phyloP scores from a whole-genome alignment of 352 stramenopile species.

The Phytophthora tentaculata region DNA sequence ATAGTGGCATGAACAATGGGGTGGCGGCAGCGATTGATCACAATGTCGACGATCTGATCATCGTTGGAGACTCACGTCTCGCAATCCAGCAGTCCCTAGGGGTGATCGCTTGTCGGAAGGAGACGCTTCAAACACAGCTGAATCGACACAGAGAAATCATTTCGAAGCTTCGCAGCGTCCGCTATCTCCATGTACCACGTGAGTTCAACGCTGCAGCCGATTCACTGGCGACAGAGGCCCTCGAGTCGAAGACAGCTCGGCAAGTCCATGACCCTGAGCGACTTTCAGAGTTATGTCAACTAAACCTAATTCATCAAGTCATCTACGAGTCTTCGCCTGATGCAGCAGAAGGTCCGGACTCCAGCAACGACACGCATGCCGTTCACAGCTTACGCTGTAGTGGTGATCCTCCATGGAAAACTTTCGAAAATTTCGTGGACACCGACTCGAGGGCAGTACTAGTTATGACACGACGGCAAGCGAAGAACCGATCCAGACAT shows the following conservation, averaged over 20 bases:
- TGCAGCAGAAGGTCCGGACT: neutral
- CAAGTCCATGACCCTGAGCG: neutral
- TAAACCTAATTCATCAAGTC: neutral
- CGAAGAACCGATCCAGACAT: too few relatives aligned
- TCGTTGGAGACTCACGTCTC: neutral
- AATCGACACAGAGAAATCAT: too few relatives aligned
- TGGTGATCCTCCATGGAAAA: too few relatives aligned
- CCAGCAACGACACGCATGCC: too few relatives aligned
- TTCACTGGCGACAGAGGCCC: neutral
- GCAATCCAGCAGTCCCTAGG: slow-evolving; percentile 3
- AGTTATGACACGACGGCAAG: too few relatives aligned
- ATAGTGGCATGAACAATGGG: slow-evolving; percentile 4
- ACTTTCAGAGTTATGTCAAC: neutral
- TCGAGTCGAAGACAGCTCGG: neutral
- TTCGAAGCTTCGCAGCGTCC: neutral
- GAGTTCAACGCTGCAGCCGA: neutral
- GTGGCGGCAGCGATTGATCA: neutral
- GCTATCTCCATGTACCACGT: neutral
- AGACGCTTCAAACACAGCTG: neutral
- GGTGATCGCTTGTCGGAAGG: neutral
- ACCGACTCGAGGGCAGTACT: too few relatives aligned
- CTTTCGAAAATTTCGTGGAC: neutral
- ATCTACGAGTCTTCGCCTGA: neutral
- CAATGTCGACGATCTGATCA: neutral
- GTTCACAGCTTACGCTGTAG: too few relatives aligned